Evolutionary conservation across 768 basidiomycete species (phyloP), one percentile per base, ranked within the genome.

Genomic region (Crassisporium funariophilum): DNA sequence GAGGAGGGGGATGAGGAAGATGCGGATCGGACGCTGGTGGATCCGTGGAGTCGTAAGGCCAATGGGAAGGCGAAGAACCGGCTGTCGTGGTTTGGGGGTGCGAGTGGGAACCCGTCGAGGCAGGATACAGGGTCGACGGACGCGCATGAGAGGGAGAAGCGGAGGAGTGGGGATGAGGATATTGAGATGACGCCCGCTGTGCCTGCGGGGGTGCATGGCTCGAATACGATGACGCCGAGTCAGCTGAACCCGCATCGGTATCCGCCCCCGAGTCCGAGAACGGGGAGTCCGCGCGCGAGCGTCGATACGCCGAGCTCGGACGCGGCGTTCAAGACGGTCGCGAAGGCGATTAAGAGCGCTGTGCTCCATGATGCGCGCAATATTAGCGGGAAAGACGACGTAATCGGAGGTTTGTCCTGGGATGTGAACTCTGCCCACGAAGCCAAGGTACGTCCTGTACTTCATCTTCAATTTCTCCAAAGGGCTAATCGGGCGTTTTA

Each of bases 291-390:
- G 42, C 35, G 58, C 46, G 49, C 60, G 50, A 58, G 70, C 55
- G 17, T 42, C 15, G 63, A 61, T 19, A 47, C 39, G 44, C 40
- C 67, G 40, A 19, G 39, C 53, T 2, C 69, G 27, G 69, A 74
- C 10, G 69, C 71, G 8, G 75, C 75, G 1, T 60, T 82, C 13
- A 64, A 76, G 15, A 71, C 76, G 25, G 86, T 85, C 8, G 87
- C 83, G 1, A 85, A 78, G 59, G 80, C 72, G 8, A 51, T 89
- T 31, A 87, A 82, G 66, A 75, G 76, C n/a, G 84, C 83, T 1
- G 74, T 88, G 5, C 63, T 89, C 33, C 87, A 89, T 56, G 88
- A 90, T 64, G 88, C 88, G 21, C 77, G 87, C 12, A 86, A 87
- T 55, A 71, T 90, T 47, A 70, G 65, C 41, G 82, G 84, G 9